Conservation (phyloP, 805 yeast genomes). For the Hanseniaspora valbyensis region DNA sequence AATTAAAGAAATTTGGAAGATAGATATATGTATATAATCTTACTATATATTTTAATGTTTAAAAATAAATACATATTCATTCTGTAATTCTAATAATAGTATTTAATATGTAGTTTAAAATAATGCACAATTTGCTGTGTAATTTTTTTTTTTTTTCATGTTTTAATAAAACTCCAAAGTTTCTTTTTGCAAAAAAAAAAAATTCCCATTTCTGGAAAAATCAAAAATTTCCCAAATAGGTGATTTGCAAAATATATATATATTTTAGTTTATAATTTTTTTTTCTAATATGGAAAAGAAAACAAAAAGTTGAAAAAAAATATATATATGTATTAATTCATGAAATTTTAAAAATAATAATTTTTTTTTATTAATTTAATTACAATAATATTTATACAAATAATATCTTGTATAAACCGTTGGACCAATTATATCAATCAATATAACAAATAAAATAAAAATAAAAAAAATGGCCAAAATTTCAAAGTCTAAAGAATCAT, state of each 20-base stretch:
- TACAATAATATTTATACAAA: not conserved
- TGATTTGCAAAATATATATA: not conserved
- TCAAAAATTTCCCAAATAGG: too few relatives aligned
- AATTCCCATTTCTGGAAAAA: not conserved
- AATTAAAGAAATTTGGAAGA: slow-evolving; percentile 46
- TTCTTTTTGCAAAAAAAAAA: not conserved
- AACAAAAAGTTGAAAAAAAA: too few relatives aligned
- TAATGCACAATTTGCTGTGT: not conserved
- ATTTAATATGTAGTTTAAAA: not conserved
- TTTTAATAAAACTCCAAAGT: not conserved
- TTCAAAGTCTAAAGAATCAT: slow-evolving; percentile 13
- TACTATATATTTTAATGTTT: not conserved
- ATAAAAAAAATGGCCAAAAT: slow-evolving; percentile 6
- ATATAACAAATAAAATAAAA: not conserved
- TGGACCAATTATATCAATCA: not conserved
- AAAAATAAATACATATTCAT: too few relatives aligned
- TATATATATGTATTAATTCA: too few relatives aligned
- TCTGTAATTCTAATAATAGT: too few relatives aligned
- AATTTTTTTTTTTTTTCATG: not conserved
- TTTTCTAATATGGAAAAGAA: too few relatives aligned
- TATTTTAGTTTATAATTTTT: not conserved
- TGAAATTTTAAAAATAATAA: too few relatives aligned
- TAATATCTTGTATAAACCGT: too few relatives aligned
- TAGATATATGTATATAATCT: slow-evolving; percentile 18
- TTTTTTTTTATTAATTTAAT: too few relatives aligned